Base-by-base conservation (phyloP, 768 basidiomycete species). In the Psilocybe tampanensis region DNA sequence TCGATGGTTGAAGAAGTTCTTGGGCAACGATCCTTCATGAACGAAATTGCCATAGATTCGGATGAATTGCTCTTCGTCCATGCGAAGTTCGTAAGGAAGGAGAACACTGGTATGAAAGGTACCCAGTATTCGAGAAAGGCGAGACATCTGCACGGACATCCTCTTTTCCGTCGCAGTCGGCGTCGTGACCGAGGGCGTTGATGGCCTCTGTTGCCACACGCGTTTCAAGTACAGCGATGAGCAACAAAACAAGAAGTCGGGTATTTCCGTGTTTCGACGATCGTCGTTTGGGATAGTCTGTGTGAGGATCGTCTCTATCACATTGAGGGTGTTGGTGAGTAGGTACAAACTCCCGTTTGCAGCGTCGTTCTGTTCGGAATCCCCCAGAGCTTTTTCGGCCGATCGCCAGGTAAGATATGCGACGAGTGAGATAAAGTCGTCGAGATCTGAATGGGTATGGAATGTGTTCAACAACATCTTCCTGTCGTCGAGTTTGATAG, bases 361-460 rank as follows among this genome's bases (percentile, higher is more conserved):
- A 2, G 13, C 34, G 11, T 44, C 23, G 13, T 56, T 29, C 29
- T 29, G 29, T 49, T n/a, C n/a, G n/a, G 29, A 54, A 45, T 11
- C 48, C 55, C 12, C 43, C 9, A 1, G 49, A 23, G 18, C 43
- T 60, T 36, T 63, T 47, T 29, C 29, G 6, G 55, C 48, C 2
- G 56, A 57, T 7, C 56, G 51, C 61, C 61, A 63, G 13, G 61
- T 63, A 17, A 63, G 44, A 33, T 55, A 63, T 2, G 61, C 56
- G 3, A 55, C 61, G 8, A 63, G 61, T 2, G 61, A 63, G 22
- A 63, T 54, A 44, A 63, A 63, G 47, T 63, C 61, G 49, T 60
- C 59, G 15, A 63, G 41, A 33, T 63, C 61, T n/a, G 61, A 53
- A 29, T 63, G 58, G 0, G 61, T 57, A 48, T 63, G 61, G 23